These are phyloP conservation scores for Gomphus bonarii DNA, from an alignment of 1,284 basidiomycete genomes.

Conservation along the genomic window DNA sequence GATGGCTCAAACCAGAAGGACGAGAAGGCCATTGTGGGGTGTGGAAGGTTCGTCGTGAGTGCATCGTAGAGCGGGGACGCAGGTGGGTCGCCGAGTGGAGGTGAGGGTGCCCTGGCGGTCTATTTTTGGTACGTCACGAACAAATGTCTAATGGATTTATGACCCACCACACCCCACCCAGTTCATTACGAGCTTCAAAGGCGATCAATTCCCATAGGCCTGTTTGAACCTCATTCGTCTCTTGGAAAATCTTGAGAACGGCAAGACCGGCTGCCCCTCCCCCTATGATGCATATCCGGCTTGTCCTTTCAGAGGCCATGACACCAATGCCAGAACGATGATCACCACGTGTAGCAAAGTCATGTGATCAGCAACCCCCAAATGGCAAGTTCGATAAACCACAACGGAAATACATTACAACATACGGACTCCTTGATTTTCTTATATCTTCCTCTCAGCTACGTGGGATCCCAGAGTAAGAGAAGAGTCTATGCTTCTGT, in stretches of 20 bases:
- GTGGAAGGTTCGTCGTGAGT: constrained; percentile 65
- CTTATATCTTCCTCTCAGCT: too few relatives aligned
- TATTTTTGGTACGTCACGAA: constrained; percentile 6
- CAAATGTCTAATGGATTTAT: neutral
- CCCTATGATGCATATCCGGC: constrained; percentile 56
- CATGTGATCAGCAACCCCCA: too few relatives aligned
- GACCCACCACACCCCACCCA: constrained; percentile 68
- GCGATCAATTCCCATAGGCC: constrained; percentile 47
- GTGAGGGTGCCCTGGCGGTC: constrained; percentile 43
- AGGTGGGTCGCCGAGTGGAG: constrained; percentile 41
- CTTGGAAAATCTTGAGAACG: constrained; percentile 49
- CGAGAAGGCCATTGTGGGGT: constrained; percentile 60
- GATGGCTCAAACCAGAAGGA: constrained; percentile 55
- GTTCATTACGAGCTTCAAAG: constrained; percentile 51
- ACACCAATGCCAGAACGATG: neutral
- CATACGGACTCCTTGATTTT: too few relatives aligned
- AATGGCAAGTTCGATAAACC: too few relatives aligned
- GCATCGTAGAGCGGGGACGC: constrained; percentile 65
- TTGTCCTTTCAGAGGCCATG: neutral
- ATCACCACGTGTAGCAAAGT: neutral
- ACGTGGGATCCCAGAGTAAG: too few relatives aligned
- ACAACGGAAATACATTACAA: too few relatives aligned
- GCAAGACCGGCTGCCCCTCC: constrained; percentile 60
- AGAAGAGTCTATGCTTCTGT: too few relatives aligned
- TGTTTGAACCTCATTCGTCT: constrained; percentile 42